Evolutionary conservation across 495 filamentous ascomycete species (phyloP).

Genomic region (Penicillium canariense): DNA sequence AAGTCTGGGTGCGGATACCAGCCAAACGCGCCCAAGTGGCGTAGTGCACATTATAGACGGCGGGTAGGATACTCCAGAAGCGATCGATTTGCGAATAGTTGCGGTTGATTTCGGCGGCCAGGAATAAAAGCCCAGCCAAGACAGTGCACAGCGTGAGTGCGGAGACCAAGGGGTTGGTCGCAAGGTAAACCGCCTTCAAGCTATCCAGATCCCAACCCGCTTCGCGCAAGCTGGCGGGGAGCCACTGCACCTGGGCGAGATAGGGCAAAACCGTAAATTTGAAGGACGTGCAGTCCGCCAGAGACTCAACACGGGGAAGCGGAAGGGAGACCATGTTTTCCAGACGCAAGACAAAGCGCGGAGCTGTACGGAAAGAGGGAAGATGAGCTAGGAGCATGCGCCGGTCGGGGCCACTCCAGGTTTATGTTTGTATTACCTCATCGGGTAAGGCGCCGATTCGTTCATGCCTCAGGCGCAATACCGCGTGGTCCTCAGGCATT

Average conservation of each 20-base stretch:
- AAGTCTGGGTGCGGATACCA: constrained; percentile 65
- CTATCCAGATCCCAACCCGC: constrained; percentile 53
- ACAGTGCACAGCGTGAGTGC: constrained; percentile 70
- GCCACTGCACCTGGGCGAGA: constrained; percentile 70
- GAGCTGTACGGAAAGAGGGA: not conserved
- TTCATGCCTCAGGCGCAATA: constrained; percentile 23
- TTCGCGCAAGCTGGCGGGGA: constrained; percentile 61
- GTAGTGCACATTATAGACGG: constrained; percentile 87
- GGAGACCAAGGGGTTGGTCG: constrained; percentile 82
- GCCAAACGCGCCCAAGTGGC: constrained; percentile 71
- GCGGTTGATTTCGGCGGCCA: constrained; percentile 76
- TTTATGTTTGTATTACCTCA: constrained; percentile 30
- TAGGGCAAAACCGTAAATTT: constrained; percentile 69
- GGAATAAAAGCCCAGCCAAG: constrained; percentile 64
- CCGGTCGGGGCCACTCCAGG: not conserved
- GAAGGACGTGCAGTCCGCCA: constrained; percentile 72
- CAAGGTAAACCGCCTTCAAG: constrained; percentile 68
- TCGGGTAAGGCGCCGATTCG: constrained; percentile 17
- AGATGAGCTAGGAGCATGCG: not conserved
- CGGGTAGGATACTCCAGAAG: constrained; percentile 84
- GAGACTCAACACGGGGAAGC: constrained; percentile 64
- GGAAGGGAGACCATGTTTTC: constrained; percentile 51
- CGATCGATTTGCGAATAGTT: constrained; percentile 97
- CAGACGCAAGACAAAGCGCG: not conserved
- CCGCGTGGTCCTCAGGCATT: constrained; percentile 14